These are phyloP conservation scores for Lepidopterella palustris DNA, from an alignment of 495 filamentous ascomycete genomes.

Conservation along the genomic window DNA sequence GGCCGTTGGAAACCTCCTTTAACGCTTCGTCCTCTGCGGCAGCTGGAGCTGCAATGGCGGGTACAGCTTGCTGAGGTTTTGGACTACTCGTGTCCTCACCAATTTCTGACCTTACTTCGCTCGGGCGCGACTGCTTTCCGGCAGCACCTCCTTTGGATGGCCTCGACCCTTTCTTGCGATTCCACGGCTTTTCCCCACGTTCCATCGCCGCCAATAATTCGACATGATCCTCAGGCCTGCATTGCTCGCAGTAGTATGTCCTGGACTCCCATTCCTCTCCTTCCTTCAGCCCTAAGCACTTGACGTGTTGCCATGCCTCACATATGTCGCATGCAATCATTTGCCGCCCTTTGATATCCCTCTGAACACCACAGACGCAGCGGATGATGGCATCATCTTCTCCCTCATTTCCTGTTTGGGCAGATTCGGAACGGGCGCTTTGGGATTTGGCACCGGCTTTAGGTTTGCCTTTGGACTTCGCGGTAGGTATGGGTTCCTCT, in stretches of 20 bases:
- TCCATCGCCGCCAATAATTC: constrained; percentile 64
- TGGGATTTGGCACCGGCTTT: constrained; percentile 43
- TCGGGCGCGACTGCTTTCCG: constrained; percentile 35
- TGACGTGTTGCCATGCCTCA: constrained; percentile 91
- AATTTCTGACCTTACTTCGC: constrained; percentile 13
- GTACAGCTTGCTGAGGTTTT: background rate
- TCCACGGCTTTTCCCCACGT: constrained; percentile 55
- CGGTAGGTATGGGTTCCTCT: constrained; percentile 19
- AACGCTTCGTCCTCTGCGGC: background rate
- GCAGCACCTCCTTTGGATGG: constrained; percentile 45
- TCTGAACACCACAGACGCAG: constrained; percentile 84
- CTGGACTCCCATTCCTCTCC: constrained; percentile 65
- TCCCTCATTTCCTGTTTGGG: constrained; percentile 52
- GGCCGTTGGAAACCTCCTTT: background rate
- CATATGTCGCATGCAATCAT: constrained; percentile 92
- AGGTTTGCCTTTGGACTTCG: constrained; percentile 50
- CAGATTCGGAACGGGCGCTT: constrained; percentile 34
- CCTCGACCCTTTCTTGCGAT: constrained; percentile 28
- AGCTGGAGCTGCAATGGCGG: background rate
- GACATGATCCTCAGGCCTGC: constrained; percentile 74
- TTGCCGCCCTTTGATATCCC: constrained; percentile 73
- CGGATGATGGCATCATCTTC: constrained; percentile 72
- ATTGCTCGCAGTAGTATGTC: constrained; percentile 86
- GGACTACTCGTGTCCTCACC: constrained; percentile 1
- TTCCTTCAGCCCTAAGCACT: constrained; percentile 83